phyloP scores from a whole-genome alignment of 257 asterid genomes.

The Gentiana dahurica region DNA sequence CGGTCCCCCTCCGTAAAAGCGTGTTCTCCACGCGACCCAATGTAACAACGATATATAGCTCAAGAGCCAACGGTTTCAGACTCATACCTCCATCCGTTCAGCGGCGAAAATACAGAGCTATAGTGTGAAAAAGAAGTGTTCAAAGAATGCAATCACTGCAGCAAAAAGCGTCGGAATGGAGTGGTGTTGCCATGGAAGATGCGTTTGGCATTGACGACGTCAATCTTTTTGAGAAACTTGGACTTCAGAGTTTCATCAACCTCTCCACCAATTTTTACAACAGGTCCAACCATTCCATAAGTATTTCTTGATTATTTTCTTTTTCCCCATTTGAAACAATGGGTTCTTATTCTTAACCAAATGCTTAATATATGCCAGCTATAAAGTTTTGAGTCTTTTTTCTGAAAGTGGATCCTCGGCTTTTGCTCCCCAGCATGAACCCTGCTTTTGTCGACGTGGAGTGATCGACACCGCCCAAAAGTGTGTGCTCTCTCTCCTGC shows the following conservation, averaged over 20 bases:
- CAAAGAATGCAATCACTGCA: constrained; percentile 68
- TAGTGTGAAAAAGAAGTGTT: not conserved
- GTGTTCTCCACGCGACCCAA: constrained; percentile 39
- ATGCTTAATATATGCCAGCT: not conserved
- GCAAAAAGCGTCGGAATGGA: constrained; percentile 90
- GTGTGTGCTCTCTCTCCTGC: too few species aligned
- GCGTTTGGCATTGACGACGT: constrained; percentile 75
- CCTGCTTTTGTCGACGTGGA: too few species aligned
- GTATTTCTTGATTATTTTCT: not conserved
- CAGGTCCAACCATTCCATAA: constrained; percentile 26
- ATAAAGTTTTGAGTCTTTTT: not conserved
- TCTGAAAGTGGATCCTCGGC: too few species aligned
- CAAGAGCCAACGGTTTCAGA: not conserved
- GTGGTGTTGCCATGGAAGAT: constrained; percentile 54
- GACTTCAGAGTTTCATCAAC: constrained; percentile 67
- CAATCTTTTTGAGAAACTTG: constrained; percentile 72
- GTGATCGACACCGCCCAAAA: too few species aligned
- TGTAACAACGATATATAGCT: constrained; percentile 8
- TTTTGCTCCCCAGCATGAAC: too few species aligned
- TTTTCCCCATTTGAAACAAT: not conserved
- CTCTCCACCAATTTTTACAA: constrained; percentile 85
- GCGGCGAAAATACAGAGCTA: not conserved
- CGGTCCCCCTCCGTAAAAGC: constrained; percentile 10
- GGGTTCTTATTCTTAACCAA: not conserved
- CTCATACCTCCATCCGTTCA: not conserved